A percentile compares a stretch with the other conserved stretches of the same genome.
These are phyloP conservation scores for Colletotrichum sp. DNA, from an alignment of 2,329 filamentous ascomycete genomes.

Conservation along the genomic window DNA sequence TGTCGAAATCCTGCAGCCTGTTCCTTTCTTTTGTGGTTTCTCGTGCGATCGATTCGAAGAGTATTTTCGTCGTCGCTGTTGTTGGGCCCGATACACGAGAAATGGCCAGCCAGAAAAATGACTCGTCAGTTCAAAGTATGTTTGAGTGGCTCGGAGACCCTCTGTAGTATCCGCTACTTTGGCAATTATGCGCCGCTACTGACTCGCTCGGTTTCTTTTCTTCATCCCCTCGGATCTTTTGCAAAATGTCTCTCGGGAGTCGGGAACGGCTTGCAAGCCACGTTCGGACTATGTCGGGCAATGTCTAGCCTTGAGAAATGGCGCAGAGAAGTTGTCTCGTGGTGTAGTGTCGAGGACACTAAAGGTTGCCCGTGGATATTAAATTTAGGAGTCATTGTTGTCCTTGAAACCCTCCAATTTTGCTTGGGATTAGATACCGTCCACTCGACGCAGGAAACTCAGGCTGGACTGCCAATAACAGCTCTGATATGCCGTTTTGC, in stretches of 20 bases:
- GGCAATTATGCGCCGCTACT: background rate
- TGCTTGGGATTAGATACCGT: background rate
- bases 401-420: background rate
- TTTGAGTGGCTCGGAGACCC: background rate
- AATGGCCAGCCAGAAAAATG: background rate
- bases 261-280: slow-evolving; percentile 10
- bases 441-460: background rate
- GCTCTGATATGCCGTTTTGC: background rate
- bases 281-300: background rate
- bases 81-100: background rate
- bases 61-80: background rate
- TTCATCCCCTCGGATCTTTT: background rate
- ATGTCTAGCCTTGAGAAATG: background rate
- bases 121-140: background rate
- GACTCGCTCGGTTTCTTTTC: background rate
- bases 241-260: background rate
- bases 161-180: background rate
- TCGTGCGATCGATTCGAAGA: background rate
- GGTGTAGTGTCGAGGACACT: background rate
- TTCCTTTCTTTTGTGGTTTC: background rate
- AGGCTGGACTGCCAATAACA: background rate
- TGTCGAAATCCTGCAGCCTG: background rate
- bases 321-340: background rate
- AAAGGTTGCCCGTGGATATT: background rate
- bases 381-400: background rate